Evolutionary conservation across 1,284 basidiomycete genomes (phyloP), one percentile per base, ranked within the genome.

Genomic region (Ceratobasidium sp.): DNA sequence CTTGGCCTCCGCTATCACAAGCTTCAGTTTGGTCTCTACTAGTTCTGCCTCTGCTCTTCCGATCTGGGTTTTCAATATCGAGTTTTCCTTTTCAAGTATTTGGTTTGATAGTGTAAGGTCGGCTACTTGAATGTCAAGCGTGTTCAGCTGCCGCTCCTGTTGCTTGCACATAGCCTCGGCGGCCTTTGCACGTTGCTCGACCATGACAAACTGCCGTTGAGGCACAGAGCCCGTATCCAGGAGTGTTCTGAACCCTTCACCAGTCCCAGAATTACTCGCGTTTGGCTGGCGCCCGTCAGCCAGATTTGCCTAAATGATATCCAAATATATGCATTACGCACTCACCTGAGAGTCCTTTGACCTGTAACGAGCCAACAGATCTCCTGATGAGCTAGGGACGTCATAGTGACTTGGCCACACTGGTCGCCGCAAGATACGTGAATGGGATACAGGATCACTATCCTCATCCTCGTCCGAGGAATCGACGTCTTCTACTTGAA

Each of bases 311-410:
- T 65, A n/a, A 53, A 39, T 39, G 12, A 32, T 50, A 9, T 18
- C 32, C 34, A 57, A 9, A 69, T 69, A 34, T 45, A 69, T 69
- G 65, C 52, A 57, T 39, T 12, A 8, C 3, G 41, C n/a, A n/a
- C 50, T 8, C 65, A 55, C 52, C 50, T 53, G 36, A 6, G 50
- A 21, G 5, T 18, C 21, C 53, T 46, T 69, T 8, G 65, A 41
- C 52, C 23, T 55, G 28, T 43, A 69, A 16, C 34, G 23, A 9
- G 23, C 52, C 14, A 57, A 23, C 4, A 32, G 52, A 41, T 69
- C 50, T 9, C 39, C 45, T 10, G 12, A 10, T 12, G 30, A 16
- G 14, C 53, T 57, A 57, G 53, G 16, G 21, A 36, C 18, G 32
- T 57, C 53, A 21, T 57, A 57, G 32, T 57, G 32, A 32, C 16